Percentiles rank a stretch among this genome's conserved stretches.
phyloP scores from a whole-genome alignment of 106 monocot species.

The Agapanthus africanus region DNA sequence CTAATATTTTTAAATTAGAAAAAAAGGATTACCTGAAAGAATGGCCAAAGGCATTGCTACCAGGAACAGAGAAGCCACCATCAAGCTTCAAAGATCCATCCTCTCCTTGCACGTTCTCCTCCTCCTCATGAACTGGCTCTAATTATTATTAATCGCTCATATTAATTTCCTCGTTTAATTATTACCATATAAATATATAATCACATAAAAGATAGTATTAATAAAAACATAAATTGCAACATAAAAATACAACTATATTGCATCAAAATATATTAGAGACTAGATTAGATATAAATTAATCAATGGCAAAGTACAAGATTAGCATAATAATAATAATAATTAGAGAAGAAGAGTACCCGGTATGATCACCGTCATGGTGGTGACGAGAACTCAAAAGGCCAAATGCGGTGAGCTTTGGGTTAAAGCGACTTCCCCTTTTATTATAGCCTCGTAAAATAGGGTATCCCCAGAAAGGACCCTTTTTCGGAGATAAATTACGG shows the following conservation, averaged over 20 bases:
- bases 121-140: slow-evolving; percentile 2
- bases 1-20: not conserved
- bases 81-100: slow-evolving; percentile 13
- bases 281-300: too few relatives aligned
- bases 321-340: not conserved
- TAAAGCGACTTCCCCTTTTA: slow-evolving; percentile 4
- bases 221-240: not conserved
- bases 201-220: not conserved
- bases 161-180: not conserved
- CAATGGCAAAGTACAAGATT: not conserved
- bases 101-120: not conserved
- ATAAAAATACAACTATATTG: too few relatives aligned
- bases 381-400: not conserved
- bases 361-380: slow-evolving; percentile 2
- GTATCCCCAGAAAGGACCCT: not conserved
- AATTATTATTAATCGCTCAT: too few relatives aligned
- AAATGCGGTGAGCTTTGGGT: not conserved
- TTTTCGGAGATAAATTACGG: not conserved
- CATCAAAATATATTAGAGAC: too few relatives aligned
- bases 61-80: slow-evolving; percentile 68
- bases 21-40: slow-evolving; percentile 53
- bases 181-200: not conserved
- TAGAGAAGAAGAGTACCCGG: not conserved
- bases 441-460: not conserved
- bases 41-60: slow-evolving; percentile 61